A percentile compares a stretch with the other conserved stretches of the same genome.
Evolutionary conservation across 2,329 filamentous ascomycete genomes (phyloP).

Genomic region (Cercospora sp.): DNA sequence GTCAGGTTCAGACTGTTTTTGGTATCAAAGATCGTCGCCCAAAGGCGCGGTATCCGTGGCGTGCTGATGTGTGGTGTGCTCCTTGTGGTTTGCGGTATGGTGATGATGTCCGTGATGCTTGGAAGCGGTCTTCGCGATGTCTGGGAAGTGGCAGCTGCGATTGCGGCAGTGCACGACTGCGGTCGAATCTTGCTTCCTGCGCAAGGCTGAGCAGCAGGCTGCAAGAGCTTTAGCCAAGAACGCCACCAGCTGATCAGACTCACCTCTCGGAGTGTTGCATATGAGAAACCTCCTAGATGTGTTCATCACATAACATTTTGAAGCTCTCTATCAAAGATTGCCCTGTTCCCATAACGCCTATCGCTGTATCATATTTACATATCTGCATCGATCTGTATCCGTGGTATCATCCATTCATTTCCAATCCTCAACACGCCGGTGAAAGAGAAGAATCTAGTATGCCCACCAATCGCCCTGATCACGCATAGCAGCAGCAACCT

Average conservation of each 20-base stretch:
- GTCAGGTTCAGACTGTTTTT: too few relatives aligned
- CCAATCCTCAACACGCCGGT: background rate
- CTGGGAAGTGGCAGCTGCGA: too few relatives aligned
- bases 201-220: too few relatives aligned
- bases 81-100: too few relatives aligned
- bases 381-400: background rate
- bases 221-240: too few relatives aligned
- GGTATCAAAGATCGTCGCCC: too few relatives aligned
- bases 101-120: too few relatives aligned
- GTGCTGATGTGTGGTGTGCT: too few relatives aligned
- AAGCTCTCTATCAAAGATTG: background rate
- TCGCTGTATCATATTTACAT: background rate
- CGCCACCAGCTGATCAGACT: background rate
- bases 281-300: background rate
- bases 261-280: background rate
- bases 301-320: background rate
- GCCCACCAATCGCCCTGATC: slow-evolving; percentile 93
- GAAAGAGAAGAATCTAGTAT: slow-evolving; percentile 3
- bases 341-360: background rate
- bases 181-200: too few relatives aligned
- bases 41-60: too few relatives aligned
- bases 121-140: too few relatives aligned
- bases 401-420: background rate
- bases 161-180: too few relatives aligned
- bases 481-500: slow-evolving; percentile 91